Percentiles rank a stretch among this genome's conserved stretches.
phyloP scores from a whole-genome alignment of 805 yeast genomes.

The Hanseniaspora vineae region DNA sequence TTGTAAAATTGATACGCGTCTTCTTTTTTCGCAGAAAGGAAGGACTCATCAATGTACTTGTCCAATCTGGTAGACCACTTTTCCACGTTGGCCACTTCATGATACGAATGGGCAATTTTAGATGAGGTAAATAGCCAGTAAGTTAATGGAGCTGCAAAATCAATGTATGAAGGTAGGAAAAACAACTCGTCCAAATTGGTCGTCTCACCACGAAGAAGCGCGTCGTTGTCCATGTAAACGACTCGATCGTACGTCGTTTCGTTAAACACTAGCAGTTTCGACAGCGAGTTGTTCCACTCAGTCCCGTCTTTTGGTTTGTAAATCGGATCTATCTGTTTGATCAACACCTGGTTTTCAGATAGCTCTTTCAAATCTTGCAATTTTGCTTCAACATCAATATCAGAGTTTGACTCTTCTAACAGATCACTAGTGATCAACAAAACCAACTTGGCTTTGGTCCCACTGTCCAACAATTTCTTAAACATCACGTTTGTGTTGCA shows the following conservation, averaged over 20 bases:
- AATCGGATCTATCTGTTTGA: conserved; percentile 15
- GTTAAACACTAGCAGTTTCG: conserved; percentile 42
- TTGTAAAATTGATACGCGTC: conserved; percentile 23
- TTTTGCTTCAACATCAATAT: background rate
- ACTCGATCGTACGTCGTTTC: conserved; percentile 37
- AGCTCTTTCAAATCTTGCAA: background rate
- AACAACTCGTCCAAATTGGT: conserved; percentile 38
- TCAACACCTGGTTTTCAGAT: conserved; percentile 13
- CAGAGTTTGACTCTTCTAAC: conserved; percentile 12
- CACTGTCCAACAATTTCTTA: conserved; percentile 25
- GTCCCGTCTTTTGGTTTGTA: conserved; percentile 15
- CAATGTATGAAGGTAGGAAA: conserved; percentile 32
- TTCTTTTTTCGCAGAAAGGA: conserved; percentile 9
- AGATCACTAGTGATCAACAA: conserved; percentile 27
- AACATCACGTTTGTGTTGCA: conserved; percentile 41
- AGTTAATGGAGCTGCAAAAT: conserved; percentile 34
- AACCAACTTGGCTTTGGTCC: conserved; percentile 34
- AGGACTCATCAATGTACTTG: conserved; percentile 12
- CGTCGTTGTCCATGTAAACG: conserved; percentile 48
- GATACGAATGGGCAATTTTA: conserved; percentile 13
- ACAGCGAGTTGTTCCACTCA: conserved; percentile 40
- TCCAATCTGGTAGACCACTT: conserved; percentile 11
- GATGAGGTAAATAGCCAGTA: conserved; percentile 26
- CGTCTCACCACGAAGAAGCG: conserved; percentile 21
- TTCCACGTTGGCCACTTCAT: conserved; percentile 11